Base-by-base conservation (phyloP, 805 yeast species). In the Saccharomyces kudriavzevii region DNA sequence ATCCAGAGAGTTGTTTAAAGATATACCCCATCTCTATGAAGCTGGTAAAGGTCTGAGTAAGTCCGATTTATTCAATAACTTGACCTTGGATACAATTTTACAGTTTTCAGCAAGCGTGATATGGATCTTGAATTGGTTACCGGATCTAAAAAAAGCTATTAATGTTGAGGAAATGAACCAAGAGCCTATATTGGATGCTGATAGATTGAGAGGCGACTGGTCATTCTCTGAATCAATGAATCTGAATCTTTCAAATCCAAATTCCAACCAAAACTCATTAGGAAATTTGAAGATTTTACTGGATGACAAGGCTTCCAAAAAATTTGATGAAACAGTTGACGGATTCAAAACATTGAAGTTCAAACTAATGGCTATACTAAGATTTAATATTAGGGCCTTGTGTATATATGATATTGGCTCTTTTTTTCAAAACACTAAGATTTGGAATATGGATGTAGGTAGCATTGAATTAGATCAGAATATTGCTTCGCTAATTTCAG, bases 101-200 rank as follows among this genome's bases (percentile, higher is more conserved):
- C 70, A 81, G 51, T 70, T 87, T 47, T 70, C 82, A 20, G 73
- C 79, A 13, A 78, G 86, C 3, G 58, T 84, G 1, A 70, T 74
- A 17, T 81, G 89, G 83, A 70, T 83, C 2, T 66, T 80, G 45
- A 60, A 72, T 17, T 84, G 90, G 87, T 72, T 87, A 47, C 85
- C 87, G 0, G 63, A 63, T 4, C 68, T 83, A 62, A 73, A 79
- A 52, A 77, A 79, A 51, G 74, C 73, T 8, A 65, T 70, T 5
- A 58, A 58, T 17, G 52, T 58, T 3, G 52, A 52, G 3, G 26
- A 11, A 9, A n/a, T 24, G 0, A 52, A 57, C n/a, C 47, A 45
- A 14, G 49, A 40, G 5, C 40, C 22, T 3, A 24, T 50, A 13
- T 10, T 49, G 9, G 54, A 66, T 30, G 63, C 69, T 17, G 74